These are phyloP conservation scores for Macadamia integrifolia DNA, from an alignment of 164 flowering plant species.

Conservation along the genomic window DNA sequence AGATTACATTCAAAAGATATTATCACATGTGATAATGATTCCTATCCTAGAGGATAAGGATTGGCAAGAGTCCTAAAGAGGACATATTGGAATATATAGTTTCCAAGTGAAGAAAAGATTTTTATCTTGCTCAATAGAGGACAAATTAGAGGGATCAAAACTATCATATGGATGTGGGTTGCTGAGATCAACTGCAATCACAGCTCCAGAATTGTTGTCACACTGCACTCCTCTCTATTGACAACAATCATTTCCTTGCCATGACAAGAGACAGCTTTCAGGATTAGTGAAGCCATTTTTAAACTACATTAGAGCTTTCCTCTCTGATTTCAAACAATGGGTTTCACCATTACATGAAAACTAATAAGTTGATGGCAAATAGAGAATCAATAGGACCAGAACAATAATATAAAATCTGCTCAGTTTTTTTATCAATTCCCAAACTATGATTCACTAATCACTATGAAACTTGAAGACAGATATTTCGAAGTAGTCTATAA, in stretches of 20 bases:
- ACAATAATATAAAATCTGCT: not conserved
- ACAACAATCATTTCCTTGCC: slow-evolving; percentile 28
- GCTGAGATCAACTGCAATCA: slow-evolving; percentile 23
- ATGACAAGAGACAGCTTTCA: slow-evolving; percentile 19
- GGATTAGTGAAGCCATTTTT: slow-evolving; percentile 28
- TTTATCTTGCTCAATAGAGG: too few species aligned
- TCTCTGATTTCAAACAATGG: too few species aligned
- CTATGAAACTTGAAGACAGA: not conserved
- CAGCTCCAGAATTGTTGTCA: slow-evolving; percentile 18
- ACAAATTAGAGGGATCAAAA: not conserved
- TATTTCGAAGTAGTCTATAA: too few species aligned
- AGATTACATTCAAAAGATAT: too few species aligned
- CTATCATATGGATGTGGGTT: slow-evolving; percentile 16
- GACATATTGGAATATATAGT: too few species aligned
- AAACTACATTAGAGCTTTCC: slow-evolving; percentile 21
- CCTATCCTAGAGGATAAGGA: too few species aligned
- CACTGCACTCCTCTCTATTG: slow-evolving; percentile 26
- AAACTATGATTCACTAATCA: too few species aligned
- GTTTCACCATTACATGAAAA: slow-evolving; percentile 5
- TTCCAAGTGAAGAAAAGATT: too few species aligned
- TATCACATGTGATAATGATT: too few species aligned
- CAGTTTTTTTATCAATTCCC: not conserved
- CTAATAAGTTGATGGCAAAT: slow-evolving; percentile 1
- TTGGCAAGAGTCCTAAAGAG: too few species aligned
- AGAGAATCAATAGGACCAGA: slow-evolving; percentile 1